Conservation (phyloP, 1,139 yeast genomes). For the Scheffersomyces parashehatae region DNA sequence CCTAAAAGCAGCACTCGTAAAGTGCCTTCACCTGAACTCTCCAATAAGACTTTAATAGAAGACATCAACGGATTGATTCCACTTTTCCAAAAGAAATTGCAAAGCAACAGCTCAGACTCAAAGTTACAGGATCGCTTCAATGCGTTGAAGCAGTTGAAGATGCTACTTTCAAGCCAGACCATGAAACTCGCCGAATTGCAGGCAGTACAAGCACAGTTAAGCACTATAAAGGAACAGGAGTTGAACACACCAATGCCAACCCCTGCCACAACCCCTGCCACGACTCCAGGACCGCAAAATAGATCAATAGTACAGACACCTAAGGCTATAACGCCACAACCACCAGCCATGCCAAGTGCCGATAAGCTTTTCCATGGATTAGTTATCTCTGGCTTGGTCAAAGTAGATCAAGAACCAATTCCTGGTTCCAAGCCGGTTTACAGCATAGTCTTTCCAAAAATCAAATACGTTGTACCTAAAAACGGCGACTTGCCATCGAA, state of each 20-base stretch:
- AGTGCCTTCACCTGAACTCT: constrained; percentile 11
- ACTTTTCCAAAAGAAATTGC: constrained; percentile 33
- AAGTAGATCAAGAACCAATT: constrained; percentile 43
- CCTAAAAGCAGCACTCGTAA: constrained; percentile 6
- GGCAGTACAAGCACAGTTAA: constrained; percentile 40
- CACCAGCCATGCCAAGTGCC: constrained; percentile 4
- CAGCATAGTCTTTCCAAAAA: constrained; percentile 37
- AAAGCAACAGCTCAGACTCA: constrained; percentile 28
- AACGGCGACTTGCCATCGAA: constrained; percentile 21
- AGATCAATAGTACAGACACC: constrained; percentile 5
- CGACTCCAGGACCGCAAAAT: constrained; percentile 6
- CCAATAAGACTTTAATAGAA: constrained; percentile 35
- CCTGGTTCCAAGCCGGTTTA: constrained; percentile 44
- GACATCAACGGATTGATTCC: constrained; percentile 48
- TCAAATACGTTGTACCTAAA: constrained; percentile 24
- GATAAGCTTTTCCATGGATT: constrained; percentile 30
- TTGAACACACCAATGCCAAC: constrained; percentile 17
- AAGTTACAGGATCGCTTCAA: constrained; percentile 38
- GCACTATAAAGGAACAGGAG: constrained; percentile 38
- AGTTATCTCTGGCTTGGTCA: constrained; percentile 39
- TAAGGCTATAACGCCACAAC: constrained; percentile 9
- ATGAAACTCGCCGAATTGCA: constrained; percentile 45
- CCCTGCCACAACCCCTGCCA: constrained; percentile 16
- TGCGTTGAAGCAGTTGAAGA: constrained; percentile 46
- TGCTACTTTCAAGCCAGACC: constrained; percentile 35